Percentiles rank a stretch among this genome's conserved stretches.
Evolutionary conservation across 2,329 filamentous ascomycete species (phyloP).

Genomic region (Sporothrix pallida): DNA sequence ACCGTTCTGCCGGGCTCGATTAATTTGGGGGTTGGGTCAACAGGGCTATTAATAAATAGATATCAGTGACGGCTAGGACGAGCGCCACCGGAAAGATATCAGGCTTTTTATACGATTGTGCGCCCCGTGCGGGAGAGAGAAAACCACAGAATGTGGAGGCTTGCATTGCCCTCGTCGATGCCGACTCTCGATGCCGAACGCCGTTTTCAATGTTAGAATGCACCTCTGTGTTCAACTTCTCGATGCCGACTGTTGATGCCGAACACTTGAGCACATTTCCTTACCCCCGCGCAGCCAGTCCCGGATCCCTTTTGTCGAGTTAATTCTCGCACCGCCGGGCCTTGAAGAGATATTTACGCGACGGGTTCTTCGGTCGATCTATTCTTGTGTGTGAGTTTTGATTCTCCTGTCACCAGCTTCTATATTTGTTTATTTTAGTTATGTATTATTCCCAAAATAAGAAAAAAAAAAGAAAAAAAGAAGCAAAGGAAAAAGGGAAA

Average conservation of each 20-base stretch:
- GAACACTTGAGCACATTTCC: not conserved
- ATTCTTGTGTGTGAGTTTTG: too few relatives aligned
- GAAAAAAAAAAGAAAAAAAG: not conserved
- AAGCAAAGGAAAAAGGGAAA: not conserved
- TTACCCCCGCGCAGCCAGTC: not conserved
- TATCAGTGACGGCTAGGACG: too few relatives aligned
- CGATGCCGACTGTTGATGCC: slow-evolving; percentile 5
- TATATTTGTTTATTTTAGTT: not conserved
- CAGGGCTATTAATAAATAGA: not conserved
- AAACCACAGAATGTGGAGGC: not conserved
- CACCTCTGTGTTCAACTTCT: not conserved
- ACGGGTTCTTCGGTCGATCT: not conserved
- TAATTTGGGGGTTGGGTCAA: not conserved
- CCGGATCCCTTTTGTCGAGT: not conserved
- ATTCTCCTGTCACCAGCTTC: too few relatives aligned
- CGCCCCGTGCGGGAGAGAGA: not conserved
- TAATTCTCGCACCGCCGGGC: not conserved
- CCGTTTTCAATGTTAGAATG: not conserved
- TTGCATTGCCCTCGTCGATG: not conserved
- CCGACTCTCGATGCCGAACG: slow-evolving; percentile 18
- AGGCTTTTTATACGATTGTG: too few relatives aligned
- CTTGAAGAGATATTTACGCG: too few relatives aligned
- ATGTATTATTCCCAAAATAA: not conserved
- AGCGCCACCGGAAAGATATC: too few relatives aligned
- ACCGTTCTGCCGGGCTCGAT: not conserved